phyloP scores from a whole-genome alignment of 148 eudicot species.

The Spergularia marina region DNA sequence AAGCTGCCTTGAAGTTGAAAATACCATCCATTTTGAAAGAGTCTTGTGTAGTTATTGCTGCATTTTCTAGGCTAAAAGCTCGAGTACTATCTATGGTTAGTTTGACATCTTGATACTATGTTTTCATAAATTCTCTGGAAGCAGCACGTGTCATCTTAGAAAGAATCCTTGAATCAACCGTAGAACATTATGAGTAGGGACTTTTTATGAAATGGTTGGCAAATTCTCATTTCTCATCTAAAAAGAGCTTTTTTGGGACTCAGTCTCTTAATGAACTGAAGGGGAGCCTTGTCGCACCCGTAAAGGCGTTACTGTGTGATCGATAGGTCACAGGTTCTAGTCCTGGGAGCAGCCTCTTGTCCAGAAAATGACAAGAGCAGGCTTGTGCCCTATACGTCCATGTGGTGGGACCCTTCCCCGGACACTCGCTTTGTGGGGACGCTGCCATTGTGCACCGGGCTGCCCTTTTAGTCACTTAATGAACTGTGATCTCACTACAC shows the following conservation, averaged over 20 bases:
- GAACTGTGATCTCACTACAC: neutral
- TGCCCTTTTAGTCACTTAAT: neutral
- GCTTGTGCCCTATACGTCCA: too few relatives aligned
- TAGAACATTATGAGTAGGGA: neutral
- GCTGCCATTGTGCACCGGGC: too few relatives aligned
- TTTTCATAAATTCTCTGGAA: neutral
- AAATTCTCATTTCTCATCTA: neutral
- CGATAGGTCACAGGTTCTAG: too few relatives aligned
- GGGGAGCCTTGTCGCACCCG: too few relatives aligned
- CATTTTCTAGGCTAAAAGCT: conserved; percentile 79
- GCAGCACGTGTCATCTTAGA: neutral
- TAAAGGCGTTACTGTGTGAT: too few relatives aligned
- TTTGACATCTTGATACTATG: conserved; percentile 17
- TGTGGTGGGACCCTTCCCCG: too few relatives aligned
- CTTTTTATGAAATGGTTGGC: neutral
- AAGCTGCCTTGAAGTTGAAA: conserved; percentile 56
- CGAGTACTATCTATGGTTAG: conserved; percentile 82
- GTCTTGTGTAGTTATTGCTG: conserved; percentile 49
- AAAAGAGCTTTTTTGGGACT: conserved; percentile 8
- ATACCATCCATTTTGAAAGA: conserved; percentile 35
- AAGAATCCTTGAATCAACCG: neutral
- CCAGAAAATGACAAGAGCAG: too few relatives aligned
- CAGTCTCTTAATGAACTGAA: too few relatives aligned
- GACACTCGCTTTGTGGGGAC: too few relatives aligned
- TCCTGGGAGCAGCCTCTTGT: too few relatives aligned